Conservation (phyloP, 2,329 filamentous ascomycete species). For the Sporothrix brunneoviolacea region DNA sequence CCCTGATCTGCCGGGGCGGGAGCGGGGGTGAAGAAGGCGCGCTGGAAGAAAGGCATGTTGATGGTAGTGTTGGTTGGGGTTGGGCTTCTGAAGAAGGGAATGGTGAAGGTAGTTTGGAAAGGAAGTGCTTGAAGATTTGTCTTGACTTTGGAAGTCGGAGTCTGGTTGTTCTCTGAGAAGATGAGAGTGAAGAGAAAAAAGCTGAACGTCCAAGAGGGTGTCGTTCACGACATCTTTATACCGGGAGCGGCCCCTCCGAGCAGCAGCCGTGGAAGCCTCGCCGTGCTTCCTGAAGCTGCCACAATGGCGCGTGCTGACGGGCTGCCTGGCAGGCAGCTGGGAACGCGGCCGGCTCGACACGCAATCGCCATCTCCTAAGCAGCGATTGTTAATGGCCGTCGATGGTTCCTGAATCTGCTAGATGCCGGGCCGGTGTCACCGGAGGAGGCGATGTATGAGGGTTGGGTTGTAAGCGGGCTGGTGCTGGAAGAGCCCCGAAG, state of each 20-base stretch:
- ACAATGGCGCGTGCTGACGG: not conserved
- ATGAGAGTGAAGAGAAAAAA: constrained; percentile 2
- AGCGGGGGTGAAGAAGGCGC: constrained; percentile 30
- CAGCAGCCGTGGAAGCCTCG: not conserved
- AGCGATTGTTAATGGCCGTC: constrained; percentile 1
- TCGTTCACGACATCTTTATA: constrained; percentile 9
- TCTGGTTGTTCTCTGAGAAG: constrained; percentile 1
- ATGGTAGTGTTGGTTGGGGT: constrained; percentile 15
- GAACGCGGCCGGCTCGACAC: not conserved
- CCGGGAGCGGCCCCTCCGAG: not conserved
- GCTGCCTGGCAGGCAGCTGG: constrained; percentile 6
- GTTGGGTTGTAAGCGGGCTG: not conserved
- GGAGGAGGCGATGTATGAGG: not conserved
- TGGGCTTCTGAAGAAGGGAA: constrained; percentile 16
- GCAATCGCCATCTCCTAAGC: constrained; percentile 1
- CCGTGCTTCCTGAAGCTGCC: constrained; percentile 6
- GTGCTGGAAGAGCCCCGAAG: not conserved
- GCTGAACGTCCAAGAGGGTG: not conserved
- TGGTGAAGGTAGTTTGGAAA: constrained; percentile 10
- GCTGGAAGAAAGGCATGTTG: constrained; percentile 57
- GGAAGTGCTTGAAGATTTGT: constrained; percentile 5
- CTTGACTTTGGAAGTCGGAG: not conserved
- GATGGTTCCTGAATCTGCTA: constrained; percentile 8
- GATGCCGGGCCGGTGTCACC: not conserved
- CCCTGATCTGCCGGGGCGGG: constrained; percentile 19